Percentiles rank a stretch among this genome's conserved stretches.
Evolutionary conservation across 129 eudicot genomes (phyloP).

Genomic region (Mikania micrantha): DNA sequence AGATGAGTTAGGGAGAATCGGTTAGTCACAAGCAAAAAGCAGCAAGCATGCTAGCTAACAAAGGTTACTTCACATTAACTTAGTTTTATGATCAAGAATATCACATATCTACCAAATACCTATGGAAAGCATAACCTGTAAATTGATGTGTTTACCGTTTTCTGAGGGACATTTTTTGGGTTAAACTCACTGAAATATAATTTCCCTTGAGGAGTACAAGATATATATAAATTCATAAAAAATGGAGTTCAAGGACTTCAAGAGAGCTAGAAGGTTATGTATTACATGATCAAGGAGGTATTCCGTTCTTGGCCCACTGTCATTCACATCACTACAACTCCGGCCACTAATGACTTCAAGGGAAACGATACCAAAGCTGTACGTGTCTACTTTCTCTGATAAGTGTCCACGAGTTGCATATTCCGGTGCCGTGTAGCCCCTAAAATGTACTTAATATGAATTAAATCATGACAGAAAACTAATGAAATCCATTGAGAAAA

Average conservation of each 20-base stretch:
- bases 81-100: neutral
- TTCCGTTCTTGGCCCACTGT: neutral
- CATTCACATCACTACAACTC: constrained; percentile 30
- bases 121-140: neutral
- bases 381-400: constrained; percentile 73
- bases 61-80: too few species aligned
- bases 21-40: neutral
- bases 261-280: too few species aligned
- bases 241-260: neutral
- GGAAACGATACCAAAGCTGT: constrained; percentile 67
- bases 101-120: neutral
- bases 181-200: too few species aligned
- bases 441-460: neutral
- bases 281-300: constrained; percentile 66
- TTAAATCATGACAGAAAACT: too few species aligned
- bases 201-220: too few species aligned
- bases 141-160: neutral
- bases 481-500: too few species aligned
- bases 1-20: too few species aligned
- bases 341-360: constrained; percentile 69
- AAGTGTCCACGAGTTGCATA: constrained; percentile 71
- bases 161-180: neutral
- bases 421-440: constrained; percentile 84
- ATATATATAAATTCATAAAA: too few species aligned
- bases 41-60: neutral